A percentile compares a stretch with the other conserved stretches of the same genome.
Evolutionary conservation across 305 asterid genomes (phyloP).

Genomic region (Salvia sclarea): DNA sequence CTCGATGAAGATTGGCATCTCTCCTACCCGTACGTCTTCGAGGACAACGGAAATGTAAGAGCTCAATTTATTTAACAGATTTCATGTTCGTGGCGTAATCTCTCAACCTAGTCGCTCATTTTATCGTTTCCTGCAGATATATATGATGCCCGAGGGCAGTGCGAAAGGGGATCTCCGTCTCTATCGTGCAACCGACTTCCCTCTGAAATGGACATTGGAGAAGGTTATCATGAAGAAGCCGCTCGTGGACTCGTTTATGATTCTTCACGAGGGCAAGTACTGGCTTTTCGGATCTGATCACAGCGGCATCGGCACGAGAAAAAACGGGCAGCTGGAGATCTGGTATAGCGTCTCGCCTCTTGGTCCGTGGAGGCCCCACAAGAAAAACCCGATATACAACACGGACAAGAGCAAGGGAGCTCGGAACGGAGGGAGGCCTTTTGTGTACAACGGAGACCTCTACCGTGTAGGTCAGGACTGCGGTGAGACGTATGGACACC

Average conservation of each 20-base stretch:
- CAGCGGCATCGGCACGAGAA: slow-evolving; percentile 67
- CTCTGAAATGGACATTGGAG: slow-evolving; percentile 73
- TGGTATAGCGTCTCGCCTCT: slow-evolving; percentile 82
- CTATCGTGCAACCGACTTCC: slow-evolving; percentile 79
- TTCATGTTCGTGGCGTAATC: not conserved
- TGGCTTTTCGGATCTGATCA: slow-evolving; percentile 97
- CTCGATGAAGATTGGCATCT: slow-evolving; percentile 98
- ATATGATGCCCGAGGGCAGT: slow-evolving; percentile 97
- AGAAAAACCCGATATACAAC: slow-evolving; percentile 81
- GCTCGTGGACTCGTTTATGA: slow-evolving; percentile 75
- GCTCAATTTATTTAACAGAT: not conserved
- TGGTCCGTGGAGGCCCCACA: slow-evolving; percentile 94
- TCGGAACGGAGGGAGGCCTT: slow-evolving; percentile 97
- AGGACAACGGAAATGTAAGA: slow-evolving; percentile 80
- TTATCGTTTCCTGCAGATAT: slow-evolving; percentile 53
- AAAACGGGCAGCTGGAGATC: slow-evolving; percentile 87
- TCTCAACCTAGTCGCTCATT: not conserved
- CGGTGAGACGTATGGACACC: slow-evolving; percentile 77
- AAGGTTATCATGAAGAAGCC: slow-evolving; percentile 70
- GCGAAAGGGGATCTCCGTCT: slow-evolving; percentile 90
- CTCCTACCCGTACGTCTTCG: slow-evolving; percentile 90
- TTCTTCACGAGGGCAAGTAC: slow-evolving; percentile 64
- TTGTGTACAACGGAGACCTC: slow-evolving; percentile 60
- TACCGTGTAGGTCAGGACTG: slow-evolving; percentile 93
- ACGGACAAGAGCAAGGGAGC: slow-evolving; percentile 79